Conservation (phyloP, 768 basidiomycete genomes). For the Terana coerulea region DNA sequence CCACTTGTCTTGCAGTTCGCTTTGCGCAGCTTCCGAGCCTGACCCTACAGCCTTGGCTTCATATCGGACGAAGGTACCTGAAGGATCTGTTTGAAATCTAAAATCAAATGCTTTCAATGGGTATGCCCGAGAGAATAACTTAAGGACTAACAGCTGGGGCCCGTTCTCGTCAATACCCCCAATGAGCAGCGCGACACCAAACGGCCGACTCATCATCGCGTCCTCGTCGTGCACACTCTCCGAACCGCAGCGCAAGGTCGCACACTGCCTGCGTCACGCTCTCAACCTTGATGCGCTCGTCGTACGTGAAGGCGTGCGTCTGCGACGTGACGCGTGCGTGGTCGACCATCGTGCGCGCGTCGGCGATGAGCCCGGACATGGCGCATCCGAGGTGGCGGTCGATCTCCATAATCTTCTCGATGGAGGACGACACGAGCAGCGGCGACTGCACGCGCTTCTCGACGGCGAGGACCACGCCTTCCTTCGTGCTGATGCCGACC, state of each 20-base stretch:
- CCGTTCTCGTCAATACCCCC: constrained; percentile 97
- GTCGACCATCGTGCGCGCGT: constrained; percentile 99
- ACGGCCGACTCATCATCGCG: constrained; percentile 98
- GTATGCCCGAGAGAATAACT: neutral
- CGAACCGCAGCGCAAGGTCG: constrained; percentile 94
- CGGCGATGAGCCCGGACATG: constrained; percentile 96
- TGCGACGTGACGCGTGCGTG: constrained; percentile 96
- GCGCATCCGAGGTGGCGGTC: constrained; percentile 95
- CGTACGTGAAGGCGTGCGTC: constrained; percentile 95
- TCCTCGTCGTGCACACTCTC: constrained; percentile 98
- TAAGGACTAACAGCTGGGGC: constrained; percentile 81
- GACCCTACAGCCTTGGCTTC: constrained; percentile 99
- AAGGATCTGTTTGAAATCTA: constrained; percentile 98
- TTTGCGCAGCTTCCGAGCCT: constrained; percentile 96
- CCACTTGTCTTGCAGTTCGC: constrained; percentile 96
- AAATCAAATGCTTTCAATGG: neutral
- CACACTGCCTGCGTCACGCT: constrained; percentile 98
- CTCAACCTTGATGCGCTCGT: constrained; percentile 96
- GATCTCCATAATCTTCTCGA: constrained; percentile 99
- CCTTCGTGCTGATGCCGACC: constrained; percentile 86
- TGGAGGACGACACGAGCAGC: constrained; percentile 89
- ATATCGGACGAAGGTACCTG: constrained; percentile 94
- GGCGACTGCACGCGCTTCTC: constrained; percentile 99
- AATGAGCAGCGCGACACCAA: constrained; percentile 95
- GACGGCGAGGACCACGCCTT: constrained; percentile 91